Conservation (phyloP, 2,329 filamentous ascomycete species). For the Sclerotiophoma versabilis region DNA sequence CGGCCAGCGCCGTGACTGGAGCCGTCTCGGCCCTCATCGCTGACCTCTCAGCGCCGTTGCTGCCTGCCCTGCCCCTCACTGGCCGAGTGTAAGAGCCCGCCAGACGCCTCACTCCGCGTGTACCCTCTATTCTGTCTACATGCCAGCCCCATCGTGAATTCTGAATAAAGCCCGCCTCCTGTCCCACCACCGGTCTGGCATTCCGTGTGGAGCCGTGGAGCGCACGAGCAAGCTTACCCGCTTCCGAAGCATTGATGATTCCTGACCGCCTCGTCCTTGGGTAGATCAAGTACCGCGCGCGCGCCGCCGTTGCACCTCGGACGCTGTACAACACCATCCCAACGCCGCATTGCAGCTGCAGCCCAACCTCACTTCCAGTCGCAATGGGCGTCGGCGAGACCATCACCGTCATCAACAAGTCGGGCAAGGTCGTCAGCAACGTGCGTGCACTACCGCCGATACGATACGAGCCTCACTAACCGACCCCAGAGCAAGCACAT, state of each 20-base stretch:
- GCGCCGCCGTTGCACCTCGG: constrained; percentile 27
- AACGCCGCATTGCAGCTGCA: constrained; percentile 33
- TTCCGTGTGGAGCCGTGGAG: constrained; percentile 34
- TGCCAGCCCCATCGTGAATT: constrained; percentile 12
- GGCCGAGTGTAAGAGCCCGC: constrained; percentile 28
- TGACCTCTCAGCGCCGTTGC: constrained; percentile 1
- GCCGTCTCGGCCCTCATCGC: constrained; percentile 22
- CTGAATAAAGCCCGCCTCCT: constrained; percentile 16
- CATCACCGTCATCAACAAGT: constrained; percentile 88
- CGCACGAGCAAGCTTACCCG: constrained; percentile 25
- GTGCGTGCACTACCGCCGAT: constrained; percentile 60
- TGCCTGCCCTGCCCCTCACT: constrained; percentile 19
- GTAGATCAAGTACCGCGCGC: constrained; percentile 22
- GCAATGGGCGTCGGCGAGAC: constrained; percentile 67
- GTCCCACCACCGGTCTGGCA: constrained; percentile 12
- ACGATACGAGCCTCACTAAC: constrained; percentile 8
- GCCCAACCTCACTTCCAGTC: constrained; percentile 21
- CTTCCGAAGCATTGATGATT: constrained; percentile 39
- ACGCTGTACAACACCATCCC: constrained; percentile 24
- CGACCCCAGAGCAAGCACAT: constrained; percentile 81
- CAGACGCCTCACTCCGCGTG: constrained; percentile 37
- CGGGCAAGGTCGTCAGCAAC: constrained; percentile 88
- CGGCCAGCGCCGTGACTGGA: constrained; percentile 37
- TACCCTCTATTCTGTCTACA: constrained; percentile 12
- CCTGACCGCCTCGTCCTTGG: constrained; percentile 38